Base-by-base conservation (phyloP, 805 yeast genomes). In the Saturnispora sekii region DNA sequence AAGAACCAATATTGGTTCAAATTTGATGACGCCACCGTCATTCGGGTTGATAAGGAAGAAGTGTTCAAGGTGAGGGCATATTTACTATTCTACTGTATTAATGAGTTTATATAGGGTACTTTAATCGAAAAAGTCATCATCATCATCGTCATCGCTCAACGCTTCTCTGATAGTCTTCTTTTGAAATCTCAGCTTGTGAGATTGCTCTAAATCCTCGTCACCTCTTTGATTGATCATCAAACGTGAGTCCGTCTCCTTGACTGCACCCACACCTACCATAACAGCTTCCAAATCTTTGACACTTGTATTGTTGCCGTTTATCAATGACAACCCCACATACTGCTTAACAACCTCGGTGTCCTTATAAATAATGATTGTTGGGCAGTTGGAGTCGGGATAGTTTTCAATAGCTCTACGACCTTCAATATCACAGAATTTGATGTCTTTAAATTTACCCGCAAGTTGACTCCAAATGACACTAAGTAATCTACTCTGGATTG, bases 391-490 rank as follows among this genome's bases (percentile, higher is more conserved):
- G 21, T 85, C 90, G 2, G 98, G 97, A 61, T 89, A 93, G 58
- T 81, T 80, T 57, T 90, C 97, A 51, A 89, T 83, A 43, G 97
- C 95, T 62, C 96, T 78, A 47, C 77, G 72, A 18, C 85, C 96
- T n/a, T 84, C 81, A 40, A 93, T 93, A 54, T 93, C 96, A 36
- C 87, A 90, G 59, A 93, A 84, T 63, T 93, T 93, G 53, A 90
- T 64, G 57, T 93, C 96, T 17, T 77, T 74, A 60, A 77, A 90
- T 55, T 77, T 81, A 2, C 64, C 58, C 0, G 97, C 93, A 12
- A 78, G 59, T 12, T 70, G 63, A 10, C 59, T 56, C 52, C 84
- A 69, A n/a, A 86, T 57, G 2, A 77, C 72, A 0, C 78, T 65
- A 39, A 90, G 65, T 10, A 89, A 64, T 48, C 95, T 72, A 39